Conservation (phyloP, 1,284 basidiomycete species). For the Microbotryum silenes-acaulis region DNA sequence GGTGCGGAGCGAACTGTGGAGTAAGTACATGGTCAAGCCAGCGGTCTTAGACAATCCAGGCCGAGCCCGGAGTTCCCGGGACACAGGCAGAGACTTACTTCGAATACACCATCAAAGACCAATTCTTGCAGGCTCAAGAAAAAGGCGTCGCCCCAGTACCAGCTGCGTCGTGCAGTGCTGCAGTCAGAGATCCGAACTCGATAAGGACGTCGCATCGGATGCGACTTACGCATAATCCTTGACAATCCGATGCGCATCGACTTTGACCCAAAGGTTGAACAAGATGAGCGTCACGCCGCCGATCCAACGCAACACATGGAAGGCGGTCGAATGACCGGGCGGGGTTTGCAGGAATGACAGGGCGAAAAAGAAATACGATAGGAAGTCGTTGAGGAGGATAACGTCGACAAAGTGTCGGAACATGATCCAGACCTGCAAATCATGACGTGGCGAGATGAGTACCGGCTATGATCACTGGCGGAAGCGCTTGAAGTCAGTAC, state of each 20-base stretch:
- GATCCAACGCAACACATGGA: conserved; percentile 77
- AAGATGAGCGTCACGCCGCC: conserved; percentile 75
- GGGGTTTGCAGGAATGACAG: conserved; percentile 69
- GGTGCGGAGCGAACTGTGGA: conserved; percentile 44
- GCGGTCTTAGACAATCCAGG: not conserved
- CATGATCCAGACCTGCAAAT: conserved; percentile 62
- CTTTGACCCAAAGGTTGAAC: conserved; percentile 97
- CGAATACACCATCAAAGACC: conserved; percentile 96
- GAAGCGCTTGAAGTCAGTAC: conserved; percentile 8
- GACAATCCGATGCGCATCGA: conserved; percentile 88
- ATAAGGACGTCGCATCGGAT: not conserved
- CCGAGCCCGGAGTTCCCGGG: too few species aligned
- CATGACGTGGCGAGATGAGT: conserved; percentile 26
- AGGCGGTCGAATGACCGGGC: conserved; percentile 56
- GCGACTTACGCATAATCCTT: conserved; percentile 55
- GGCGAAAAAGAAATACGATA: conserved; percentile 92
- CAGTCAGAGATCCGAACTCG: not conserved
- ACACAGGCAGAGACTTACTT: conserved; percentile 52
- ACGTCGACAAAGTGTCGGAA: conserved; percentile 89
- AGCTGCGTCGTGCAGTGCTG: conserved; percentile 45
- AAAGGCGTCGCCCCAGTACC: conserved; percentile 99
- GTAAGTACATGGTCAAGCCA: not conserved
- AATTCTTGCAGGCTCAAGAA: conserved; percentile 61
- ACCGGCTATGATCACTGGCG: conserved; percentile 9
- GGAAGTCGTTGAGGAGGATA: conserved; percentile 91